These are phyloP conservation scores for Apophysomyces elegans DNA, from an alignment of 371 early-diverging fungal genomes.

Conservation along the genomic window DNA sequence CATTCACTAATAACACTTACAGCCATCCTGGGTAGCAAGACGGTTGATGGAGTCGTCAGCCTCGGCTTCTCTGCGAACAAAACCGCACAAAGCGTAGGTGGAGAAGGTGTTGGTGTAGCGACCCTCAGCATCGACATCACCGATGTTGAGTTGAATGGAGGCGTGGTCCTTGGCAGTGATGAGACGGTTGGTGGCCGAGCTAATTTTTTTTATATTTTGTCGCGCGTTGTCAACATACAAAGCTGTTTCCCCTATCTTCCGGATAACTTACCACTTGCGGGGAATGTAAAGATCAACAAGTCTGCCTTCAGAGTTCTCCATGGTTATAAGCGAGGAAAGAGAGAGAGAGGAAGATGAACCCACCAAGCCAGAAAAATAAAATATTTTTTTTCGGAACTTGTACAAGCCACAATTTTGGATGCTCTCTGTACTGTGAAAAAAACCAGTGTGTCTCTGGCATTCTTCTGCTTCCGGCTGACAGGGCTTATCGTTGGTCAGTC, in stretches of 20 bases:
- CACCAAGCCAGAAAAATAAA: slow-evolving; percentile 7
- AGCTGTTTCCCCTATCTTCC: slow-evolving; percentile 16
- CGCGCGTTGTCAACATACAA: no score
- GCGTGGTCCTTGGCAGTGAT: slow-evolving; percentile 92
- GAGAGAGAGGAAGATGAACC: neutral
- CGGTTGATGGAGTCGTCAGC: slow-evolving; percentile 97
- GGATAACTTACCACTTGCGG: slow-evolving; percentile 82
- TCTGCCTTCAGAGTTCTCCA: slow-evolving; percentile 76
- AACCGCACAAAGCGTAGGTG: slow-evolving; percentile 94
- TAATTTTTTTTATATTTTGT: slow-evolving; percentile 12
- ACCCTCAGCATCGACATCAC: slow-evolving; percentile 92
- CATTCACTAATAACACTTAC: slow-evolving; percentile 33
- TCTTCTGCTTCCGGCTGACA: no score
- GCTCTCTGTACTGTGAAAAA: no score
- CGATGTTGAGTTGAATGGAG: slow-evolving; percentile 97
- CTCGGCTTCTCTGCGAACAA: slow-evolving; percentile 90
- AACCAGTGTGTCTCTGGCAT: no score
- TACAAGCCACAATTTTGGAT: neutral
- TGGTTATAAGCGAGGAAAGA: slow-evolving; percentile 21
- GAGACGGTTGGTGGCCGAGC: slow-evolving; percentile 59
- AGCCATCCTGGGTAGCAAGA: slow-evolving; percentile 90
- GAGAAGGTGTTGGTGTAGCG: slow-evolving; percentile 75
- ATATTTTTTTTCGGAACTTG: slow-evolving; percentile 4
- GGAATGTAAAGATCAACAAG: slow-evolving; percentile 94
- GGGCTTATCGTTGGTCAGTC: neutral